A percentile compares a stretch with the other conserved stretches of the same genome.
These are phyloP conservation scores for Penicillium sp. DNA, from an alignment of 2,329 filamentous ascomycete genomes.

Conservation along the genomic window DNA sequence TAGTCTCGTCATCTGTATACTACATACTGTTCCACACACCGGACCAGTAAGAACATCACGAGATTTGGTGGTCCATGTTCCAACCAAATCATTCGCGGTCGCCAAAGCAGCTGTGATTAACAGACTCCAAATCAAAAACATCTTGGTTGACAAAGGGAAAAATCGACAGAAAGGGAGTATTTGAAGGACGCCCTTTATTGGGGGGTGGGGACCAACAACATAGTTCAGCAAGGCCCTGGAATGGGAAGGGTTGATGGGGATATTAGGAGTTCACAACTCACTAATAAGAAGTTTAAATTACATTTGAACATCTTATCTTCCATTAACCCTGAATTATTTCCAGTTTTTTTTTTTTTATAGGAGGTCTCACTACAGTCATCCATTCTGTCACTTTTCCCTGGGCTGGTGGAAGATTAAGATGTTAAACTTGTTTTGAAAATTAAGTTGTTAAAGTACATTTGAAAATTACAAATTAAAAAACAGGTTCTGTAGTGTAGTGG, in stretches of 20 bases:
- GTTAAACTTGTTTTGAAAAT: too few species aligned
- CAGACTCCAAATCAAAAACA: conserved; percentile 38
- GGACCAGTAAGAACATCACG: conserved; percentile 68
- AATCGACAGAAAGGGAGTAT: conserved; percentile 11
- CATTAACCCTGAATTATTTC: too few species aligned
- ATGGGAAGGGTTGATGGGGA: neutral
- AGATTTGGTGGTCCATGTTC: conserved; percentile 72
- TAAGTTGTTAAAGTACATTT: too few species aligned
- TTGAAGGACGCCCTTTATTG: conserved; percentile 22
- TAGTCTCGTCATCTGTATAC: conserved; percentile 6
- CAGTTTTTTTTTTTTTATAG: too few species aligned
- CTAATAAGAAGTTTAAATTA: too few species aligned
- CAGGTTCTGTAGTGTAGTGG: too few species aligned
- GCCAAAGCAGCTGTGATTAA: conserved; percentile 42
- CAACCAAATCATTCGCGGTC: conserved; percentile 56
- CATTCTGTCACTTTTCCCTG: too few species aligned
- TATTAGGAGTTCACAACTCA: too few species aligned
- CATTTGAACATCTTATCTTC: too few species aligned
- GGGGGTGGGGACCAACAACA: conserved; percentile 18
- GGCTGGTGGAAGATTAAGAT: too few species aligned
- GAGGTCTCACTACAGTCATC: too few species aligned
- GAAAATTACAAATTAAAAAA: too few species aligned
- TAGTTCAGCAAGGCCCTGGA: conserved; percentile 1
- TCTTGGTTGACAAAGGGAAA: conserved; percentile 19
- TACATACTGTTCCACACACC: conserved; percentile 46